A percentile compares a stretch with the other conserved stretches of the same genome.
Evolutionary conservation across 2,329 filamentous ascomycete species (phyloP).

Genomic region (Trichophyton rubrum): DNA sequence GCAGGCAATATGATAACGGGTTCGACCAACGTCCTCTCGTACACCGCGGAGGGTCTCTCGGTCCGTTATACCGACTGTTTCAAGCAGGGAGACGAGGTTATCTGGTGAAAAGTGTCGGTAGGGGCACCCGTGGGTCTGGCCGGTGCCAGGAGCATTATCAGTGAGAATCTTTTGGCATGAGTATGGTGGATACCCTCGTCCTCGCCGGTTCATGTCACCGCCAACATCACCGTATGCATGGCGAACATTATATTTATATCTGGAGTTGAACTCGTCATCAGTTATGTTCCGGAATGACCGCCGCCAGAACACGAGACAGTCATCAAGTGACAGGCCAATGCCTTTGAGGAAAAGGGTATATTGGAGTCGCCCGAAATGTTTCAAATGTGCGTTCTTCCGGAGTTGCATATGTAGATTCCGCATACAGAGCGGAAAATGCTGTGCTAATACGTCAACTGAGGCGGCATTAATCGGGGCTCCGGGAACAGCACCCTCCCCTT

Average conservation of each 20-base stretch:
- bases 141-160: slow-evolving; percentile 72
- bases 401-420: slow-evolving; percentile 75
- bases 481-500: slow-evolving; percentile 49
- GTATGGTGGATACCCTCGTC: slow-evolving; percentile 78
- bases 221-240: slow-evolving; percentile 92
- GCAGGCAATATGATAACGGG: slow-evolving; percentile 88
- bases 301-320: slow-evolving; percentile 86
- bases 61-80: slow-evolving; percentile 68
- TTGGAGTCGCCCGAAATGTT: slow-evolving; percentile 85
- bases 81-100: slow-evolving; percentile 65
- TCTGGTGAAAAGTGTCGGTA: slow-evolving; percentile 86
- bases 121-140: slow-evolving; percentile 89
- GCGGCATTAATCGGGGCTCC: slow-evolving; percentile 65
- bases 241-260: slow-evolving; percentile 95
- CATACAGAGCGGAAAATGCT: slow-evolving; percentile 90
- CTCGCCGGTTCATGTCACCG: slow-evolving; percentile 75
- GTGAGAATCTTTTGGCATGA: slow-evolving; percentile 92
- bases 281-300: slow-evolving; percentile 71
- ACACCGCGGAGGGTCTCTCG: slow-evolving; percentile 65
- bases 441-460: slow-evolving; percentile 65
- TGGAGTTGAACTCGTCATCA: slow-evolving; percentile 92
- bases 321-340: slow-evolving; percentile 81
- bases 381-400: slow-evolving; percentile 77
- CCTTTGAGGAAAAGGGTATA: slow-evolving; percentile 96
- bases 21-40: slow-evolving; percentile 75